A percentile compares a stretch with the other conserved stretches of the same genome.
phyloP scores from a whole-genome alignment of 129 eudicot species.

The Centella asiatica region DNA sequence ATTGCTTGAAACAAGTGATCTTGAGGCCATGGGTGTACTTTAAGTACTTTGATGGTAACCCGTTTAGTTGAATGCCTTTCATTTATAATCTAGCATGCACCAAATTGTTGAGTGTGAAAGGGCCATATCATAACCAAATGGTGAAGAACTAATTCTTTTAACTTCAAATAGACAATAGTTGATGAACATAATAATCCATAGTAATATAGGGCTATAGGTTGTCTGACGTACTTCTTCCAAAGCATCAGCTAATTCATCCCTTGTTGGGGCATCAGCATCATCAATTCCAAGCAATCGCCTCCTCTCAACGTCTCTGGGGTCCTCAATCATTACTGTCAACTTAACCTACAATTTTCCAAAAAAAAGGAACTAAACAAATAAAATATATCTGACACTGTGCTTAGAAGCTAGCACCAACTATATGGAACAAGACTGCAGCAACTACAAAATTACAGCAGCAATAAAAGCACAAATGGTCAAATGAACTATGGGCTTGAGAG shows the following conservation, averaged over 20 bases:
- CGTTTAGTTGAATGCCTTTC: background rate
- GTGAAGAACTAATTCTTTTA: background rate
- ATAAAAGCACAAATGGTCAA: background rate
- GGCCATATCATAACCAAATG: background rate
- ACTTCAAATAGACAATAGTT: background rate
- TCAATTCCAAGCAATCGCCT: slow-evolving; percentile 79
- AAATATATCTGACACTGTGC: background rate
- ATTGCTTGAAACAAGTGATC: too few relatives aligned
- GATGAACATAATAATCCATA: background rate
- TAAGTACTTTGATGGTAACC: too few relatives aligned
- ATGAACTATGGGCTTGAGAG: background rate
- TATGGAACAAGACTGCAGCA: background rate
- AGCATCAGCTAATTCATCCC: slow-evolving; percentile 78
- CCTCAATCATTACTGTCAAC: slow-evolving; percentile 86
- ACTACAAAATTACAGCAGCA: background rate
- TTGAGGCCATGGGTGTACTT: too few relatives aligned
- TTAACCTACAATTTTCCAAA: slow-evolving; percentile 48
- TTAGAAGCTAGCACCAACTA: background rate
- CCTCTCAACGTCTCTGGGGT: slow-evolving; percentile 87
- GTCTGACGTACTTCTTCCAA: slow-evolving; percentile 69
- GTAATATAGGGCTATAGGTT: background rate
- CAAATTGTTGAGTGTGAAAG: background rate
- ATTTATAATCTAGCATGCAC: background rate
- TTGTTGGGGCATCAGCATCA: slow-evolving; percentile 73
- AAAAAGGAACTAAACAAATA: background rate